phyloP scores from a whole-genome alignment of 371 early-diverging fungal species.

The Mucor circinelloides region DNA sequence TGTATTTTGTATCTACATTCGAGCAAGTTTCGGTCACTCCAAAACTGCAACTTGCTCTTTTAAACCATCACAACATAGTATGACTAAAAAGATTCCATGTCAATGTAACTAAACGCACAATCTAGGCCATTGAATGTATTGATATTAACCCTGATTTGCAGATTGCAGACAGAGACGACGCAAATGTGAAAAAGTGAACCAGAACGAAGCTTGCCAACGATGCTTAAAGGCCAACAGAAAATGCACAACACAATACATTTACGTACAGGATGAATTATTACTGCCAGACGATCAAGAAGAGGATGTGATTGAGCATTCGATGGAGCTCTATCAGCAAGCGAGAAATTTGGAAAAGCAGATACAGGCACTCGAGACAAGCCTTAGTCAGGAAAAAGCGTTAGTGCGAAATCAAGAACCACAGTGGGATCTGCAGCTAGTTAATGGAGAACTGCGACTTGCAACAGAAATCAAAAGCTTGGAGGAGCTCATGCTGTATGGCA shows the following conservation, averaged over 20 bases:
- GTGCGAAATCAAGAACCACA: slow-evolving; percentile 8
- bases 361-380: slow-evolving; percentile 1
- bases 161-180: slow-evolving; percentile 26
- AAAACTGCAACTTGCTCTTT: neutral
- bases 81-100: slow-evolving; percentile 24
- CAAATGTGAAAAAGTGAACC: slow-evolving; percentile 17
- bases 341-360: slow-evolving; percentile 7
- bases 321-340: slow-evolving; percentile 11
- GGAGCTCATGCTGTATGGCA: slow-evolving; percentile 16
- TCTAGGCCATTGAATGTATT: neutral
- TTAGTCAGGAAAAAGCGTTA: slow-evolving; percentile 4
- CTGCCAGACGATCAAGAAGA: slow-evolving; percentile 8
- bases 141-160: neutral
- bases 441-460: slow-evolving; percentile 6
- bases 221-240: slow-evolving; percentile 15
- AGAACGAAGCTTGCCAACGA: slow-evolving; percentile 17
- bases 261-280: neutral
- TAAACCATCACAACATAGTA: neutral
- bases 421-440: slow-evolving; percentile 5
- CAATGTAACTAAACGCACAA: slow-evolving; percentile 4
- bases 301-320: neutral
- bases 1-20: neutral
- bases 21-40: neutral
- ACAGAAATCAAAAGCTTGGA: slow-evolving; percentile 12
- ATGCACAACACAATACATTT: slow-evolving; percentile 12